These are phyloP conservation scores for Pelargonium australe DNA, from an alignment of 441 rosid species.

Conservation along the genomic window DNA sequence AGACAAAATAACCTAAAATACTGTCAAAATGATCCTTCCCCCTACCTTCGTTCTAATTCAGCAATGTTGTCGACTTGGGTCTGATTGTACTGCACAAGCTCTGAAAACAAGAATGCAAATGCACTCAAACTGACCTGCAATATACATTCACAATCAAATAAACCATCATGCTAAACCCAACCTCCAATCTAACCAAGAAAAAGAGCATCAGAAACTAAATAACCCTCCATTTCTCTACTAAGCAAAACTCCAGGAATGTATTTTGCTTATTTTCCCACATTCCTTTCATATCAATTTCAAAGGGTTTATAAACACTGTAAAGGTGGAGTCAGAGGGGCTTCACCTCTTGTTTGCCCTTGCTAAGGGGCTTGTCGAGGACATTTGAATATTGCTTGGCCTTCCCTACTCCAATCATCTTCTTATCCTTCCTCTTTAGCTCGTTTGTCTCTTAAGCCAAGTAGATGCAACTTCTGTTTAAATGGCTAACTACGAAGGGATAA, in stretches of 20 bases:
- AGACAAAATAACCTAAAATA: background rate
- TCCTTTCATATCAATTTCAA: background rate
- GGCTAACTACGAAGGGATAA: background rate
- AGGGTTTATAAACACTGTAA: background rate
- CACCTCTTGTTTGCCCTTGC: slow-evolving; percentile 98
- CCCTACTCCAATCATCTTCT: slow-evolving; percentile 82
- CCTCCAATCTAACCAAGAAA: background rate
- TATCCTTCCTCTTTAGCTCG: background rate
- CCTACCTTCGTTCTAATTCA: slow-evolving; percentile 81
- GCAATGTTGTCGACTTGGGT: slow-evolving; percentile 93
- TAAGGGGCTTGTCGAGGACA: slow-evolving; percentile 87
- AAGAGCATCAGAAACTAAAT: background rate
- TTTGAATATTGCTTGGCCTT: slow-evolving; percentile 91
- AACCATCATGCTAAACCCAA: background rate
- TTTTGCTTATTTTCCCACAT: background rate
- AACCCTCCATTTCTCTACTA: background rate
- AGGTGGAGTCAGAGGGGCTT: background rate
- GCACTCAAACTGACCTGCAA: slow-evolving; percentile 87
- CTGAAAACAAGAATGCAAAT: slow-evolving; percentile 85
- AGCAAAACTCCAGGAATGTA: background rate
- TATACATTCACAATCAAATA: background rate
- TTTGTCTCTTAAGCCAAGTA: slow-evolving; percentile 1
- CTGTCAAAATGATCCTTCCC: background rate
- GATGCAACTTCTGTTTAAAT: background rate
- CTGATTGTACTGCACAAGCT: slow-evolving; percentile 94